Percentiles rank a stretch among this genome's conserved stretches.
Evolutionary conservation across 257 asterid species (phyloP).

Genomic region (Parsonsia alboflavescens): DNA sequence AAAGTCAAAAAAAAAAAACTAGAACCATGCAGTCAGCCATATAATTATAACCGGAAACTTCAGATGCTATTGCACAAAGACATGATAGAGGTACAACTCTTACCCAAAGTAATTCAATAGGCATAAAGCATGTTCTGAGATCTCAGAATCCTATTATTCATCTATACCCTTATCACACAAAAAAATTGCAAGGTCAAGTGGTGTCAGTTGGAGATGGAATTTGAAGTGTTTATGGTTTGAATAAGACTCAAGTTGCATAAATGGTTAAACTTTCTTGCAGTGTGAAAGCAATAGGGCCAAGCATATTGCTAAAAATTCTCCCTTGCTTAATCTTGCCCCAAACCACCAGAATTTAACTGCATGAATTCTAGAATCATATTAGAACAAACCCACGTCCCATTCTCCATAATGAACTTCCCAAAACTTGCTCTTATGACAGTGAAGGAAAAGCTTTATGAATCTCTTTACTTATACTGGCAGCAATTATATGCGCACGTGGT

Average conservation of each 20-base stretch:
- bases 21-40: background rate
- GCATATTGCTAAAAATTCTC: background rate
- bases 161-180: background rate
- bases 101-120: background rate
- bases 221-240: background rate
- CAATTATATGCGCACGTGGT: background rate
- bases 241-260: background rate
- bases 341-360: background rate
- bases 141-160: background rate
- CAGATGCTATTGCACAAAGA: background rate
- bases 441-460: background rate
- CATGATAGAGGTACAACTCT: too few relatives aligned
- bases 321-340: background rate
- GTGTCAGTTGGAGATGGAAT: background rate
- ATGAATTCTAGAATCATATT: background rate
- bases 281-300: background rate
- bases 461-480: background rate
- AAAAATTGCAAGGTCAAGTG: background rate
- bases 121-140: background rate
- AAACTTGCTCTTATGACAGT: background rate
- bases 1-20: background rate
- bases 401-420: background rate
- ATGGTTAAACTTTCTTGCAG: background rate
- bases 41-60: background rate
- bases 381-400: background rate